Evolutionary conservation across 164 flowering plant genomes (phyloP), one percentile per base, ranked within the genome.

Genomic region (Magnolia kwangsiensis): DNA sequence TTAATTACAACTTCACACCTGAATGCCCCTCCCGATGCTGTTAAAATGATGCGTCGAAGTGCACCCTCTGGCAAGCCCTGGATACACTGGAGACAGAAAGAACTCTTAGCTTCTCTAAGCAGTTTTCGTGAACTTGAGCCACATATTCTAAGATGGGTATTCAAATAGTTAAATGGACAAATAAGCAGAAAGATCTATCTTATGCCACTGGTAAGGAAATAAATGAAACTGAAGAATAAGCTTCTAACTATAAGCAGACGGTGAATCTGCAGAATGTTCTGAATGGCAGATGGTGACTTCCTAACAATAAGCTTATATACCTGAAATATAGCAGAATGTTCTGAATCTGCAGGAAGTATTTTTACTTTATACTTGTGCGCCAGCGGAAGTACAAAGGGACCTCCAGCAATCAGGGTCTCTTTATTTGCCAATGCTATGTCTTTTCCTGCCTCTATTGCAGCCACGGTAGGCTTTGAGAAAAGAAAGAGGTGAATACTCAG

Each of bases 321-420:
- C 98, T 96, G 99, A 78, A 96, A 96, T 82, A 96, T 94, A 23
- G 99, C 99, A 76, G 98, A 96, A 83, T 96, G 99, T 80, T 96
- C 99, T 21, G 98, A 96, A 84, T 96, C 98, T 58, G 99, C 99
- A 55, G 99, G 99, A 80, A 96, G 98, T 78, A 96, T 96, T 83
- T 94, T 96, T 16, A 96, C 91, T 6, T 92, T 92, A 78, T 94
- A 93, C 85, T 92, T 92, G 65, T 86, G 90, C 11, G 99, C 99
- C 75, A 96, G 97, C 73, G 98, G 98, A 79, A 96, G 98, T 24
- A 96, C 98, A 84, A 96, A 96, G 21, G 99, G 98, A 63, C 98
- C 99, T 49, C 99, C 99, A 31, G 98, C 98, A 85, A 96, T 96
- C 45, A 96, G 82, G 6, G 98, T 96, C 87, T 96, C 99, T 75